Conservation (phyloP, 1,139 yeast species). For the Taphrina confusa region DNA sequence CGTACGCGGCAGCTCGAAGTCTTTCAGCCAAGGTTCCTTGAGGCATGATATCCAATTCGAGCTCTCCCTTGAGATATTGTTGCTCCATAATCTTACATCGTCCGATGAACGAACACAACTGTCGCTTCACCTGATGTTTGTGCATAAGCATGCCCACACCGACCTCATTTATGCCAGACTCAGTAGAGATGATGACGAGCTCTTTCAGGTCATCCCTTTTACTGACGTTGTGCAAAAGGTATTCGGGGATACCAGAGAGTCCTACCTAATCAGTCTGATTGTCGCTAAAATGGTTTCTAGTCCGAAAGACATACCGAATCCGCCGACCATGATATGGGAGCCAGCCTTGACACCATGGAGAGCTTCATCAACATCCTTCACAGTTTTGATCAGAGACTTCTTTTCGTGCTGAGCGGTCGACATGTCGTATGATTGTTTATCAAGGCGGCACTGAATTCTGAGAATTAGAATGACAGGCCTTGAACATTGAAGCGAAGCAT, state of each 20-base stretch:
- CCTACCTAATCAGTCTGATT: not conserved
- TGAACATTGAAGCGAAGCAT: no score
- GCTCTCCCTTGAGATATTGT: conserved; percentile 10
- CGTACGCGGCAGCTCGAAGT: conserved; percentile 12
- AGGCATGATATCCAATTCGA: conserved; percentile 16
- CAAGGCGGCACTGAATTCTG: no score
- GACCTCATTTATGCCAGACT: conserved; percentile 18
- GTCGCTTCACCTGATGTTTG: conserved; percentile 14
- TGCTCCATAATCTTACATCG: conserved; percentile 22
- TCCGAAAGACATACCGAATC: conserved; percentile 1
- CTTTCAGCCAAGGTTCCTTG: conserved; percentile 13
- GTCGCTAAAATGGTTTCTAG: no score
- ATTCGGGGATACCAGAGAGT: conserved; percentile 12
- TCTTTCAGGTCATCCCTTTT: conserved; percentile 14
- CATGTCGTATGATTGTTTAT: no score
- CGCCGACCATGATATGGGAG: conserved; percentile 10
- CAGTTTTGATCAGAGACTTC: conserved; percentile 11
- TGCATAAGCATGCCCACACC: conserved; percentile 20
- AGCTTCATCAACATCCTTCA: conserved; percentile 13
- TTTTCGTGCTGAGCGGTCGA: conserved; percentile 11
- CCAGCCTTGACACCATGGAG: conserved; percentile 12
- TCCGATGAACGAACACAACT: conserved; percentile 19
- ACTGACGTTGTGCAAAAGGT: conserved; percentile 4
- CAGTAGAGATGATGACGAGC: conserved; percentile 17
- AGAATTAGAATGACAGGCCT: no score